Percentiles rank a stretch among this genome's conserved stretches.
Evolutionary conservation across 768 basidiomycete genomes (phyloP).

Genomic region (Harrya chromipes): DNA sequence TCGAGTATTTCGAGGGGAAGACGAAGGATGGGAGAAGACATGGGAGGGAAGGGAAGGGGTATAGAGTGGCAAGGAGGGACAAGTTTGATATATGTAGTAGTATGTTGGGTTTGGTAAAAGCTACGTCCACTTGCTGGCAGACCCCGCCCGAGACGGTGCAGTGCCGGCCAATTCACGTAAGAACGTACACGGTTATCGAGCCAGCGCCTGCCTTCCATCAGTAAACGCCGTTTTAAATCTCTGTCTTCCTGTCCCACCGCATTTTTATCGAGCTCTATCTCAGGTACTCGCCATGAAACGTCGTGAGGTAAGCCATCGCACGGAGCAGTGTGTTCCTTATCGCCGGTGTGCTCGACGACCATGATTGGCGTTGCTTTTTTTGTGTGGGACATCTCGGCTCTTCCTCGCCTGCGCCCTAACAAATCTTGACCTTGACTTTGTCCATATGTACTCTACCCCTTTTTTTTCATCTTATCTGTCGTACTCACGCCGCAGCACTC

Average conservation of each 20-base stretch:
- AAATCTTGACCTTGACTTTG: too few relatives aligned
- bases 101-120: constrained; percentile 7
- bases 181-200: not conserved
- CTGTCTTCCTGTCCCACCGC: not conserved
- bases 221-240: constrained; percentile 25
- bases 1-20: constrained; percentile 48
- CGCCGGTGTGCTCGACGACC: constrained; percentile 6
- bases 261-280: too few relatives aligned
- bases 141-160: too few relatives aligned
- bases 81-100: constrained; percentile 8
- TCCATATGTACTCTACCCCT: too few relatives aligned
- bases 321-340: constrained; percentile 10
- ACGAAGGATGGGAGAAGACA: constrained; percentile 24
- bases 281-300: too few relatives aligned
- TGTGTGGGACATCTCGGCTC: constrained; percentile 1
- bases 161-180: constrained; percentile 5
- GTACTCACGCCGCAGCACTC: too few relatives aligned
- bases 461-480: too few relatives aligned
- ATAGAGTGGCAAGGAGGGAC: constrained; percentile 4
- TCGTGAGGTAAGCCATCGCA: not conserved
- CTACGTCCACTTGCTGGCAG: not conserved
- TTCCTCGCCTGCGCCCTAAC: too few relatives aligned
- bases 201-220: not conserved
- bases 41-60: constrained; percentile 8
- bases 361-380: constrained; percentile 22